Conservation (phyloP, 2,329 filamentous ascomycete genomes). For the Venturiaceae sp. region DNA sequence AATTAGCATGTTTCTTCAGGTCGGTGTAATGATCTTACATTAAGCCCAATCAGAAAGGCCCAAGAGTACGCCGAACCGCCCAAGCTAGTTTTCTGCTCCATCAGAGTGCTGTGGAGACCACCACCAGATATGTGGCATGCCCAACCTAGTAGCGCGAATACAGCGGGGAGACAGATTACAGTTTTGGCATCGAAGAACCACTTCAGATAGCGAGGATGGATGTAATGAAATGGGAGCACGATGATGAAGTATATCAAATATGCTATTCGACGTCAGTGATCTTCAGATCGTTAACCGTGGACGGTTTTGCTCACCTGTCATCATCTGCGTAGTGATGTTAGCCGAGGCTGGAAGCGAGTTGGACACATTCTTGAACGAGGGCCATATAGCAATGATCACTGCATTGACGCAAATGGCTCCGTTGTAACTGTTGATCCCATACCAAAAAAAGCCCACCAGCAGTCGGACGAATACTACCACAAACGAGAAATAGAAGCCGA, state of each 20-base stretch:
- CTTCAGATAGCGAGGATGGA: constrained; percentile 11
- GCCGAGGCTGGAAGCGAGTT: constrained; percentile 15
- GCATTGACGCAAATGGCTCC: constrained; percentile 16
- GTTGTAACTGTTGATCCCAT: constrained; percentile 26
- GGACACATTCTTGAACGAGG: background rate
- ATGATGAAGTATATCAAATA: constrained; percentile 9
- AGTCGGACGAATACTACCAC: constrained; percentile 30
- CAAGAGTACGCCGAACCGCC: background rate
- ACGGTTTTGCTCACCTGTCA: constrained; percentile 18
- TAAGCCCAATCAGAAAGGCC: constrained; percentile 12
- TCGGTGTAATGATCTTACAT: constrained; percentile 12
- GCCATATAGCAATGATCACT: background rate
- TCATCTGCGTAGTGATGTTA: constrained; percentile 35
- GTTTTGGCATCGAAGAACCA: constrained; percentile 10
- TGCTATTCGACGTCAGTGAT: constrained; percentile 10
- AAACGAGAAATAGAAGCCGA: constrained; percentile 32
- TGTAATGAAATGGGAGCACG: constrained; percentile 12
- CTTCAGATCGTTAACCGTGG: background rate
- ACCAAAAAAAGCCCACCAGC: constrained; percentile 31
- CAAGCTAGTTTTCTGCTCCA: constrained; percentile 9
- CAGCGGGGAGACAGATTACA: constrained; percentile 7
- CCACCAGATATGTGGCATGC: background rate
- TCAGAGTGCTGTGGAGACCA: constrained; percentile 13
- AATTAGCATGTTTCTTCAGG: constrained; percentile 12
- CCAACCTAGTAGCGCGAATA: constrained; percentile 4